phyloP scores from a whole-genome alignment of 176 grass and related monocot species.

The Aegilops speltoides region DNA sequence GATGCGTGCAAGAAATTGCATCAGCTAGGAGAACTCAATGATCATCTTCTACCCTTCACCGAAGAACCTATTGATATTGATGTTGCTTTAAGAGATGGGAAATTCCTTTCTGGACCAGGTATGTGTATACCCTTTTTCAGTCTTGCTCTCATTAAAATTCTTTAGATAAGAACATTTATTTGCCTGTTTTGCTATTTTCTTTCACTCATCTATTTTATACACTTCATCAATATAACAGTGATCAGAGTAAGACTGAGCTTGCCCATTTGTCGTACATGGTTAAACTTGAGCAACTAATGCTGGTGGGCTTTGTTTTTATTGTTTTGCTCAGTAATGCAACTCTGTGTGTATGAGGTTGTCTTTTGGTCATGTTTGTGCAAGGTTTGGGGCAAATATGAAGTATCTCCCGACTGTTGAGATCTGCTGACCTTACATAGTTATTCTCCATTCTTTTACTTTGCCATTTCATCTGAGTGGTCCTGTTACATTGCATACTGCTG shows the following conservation, averaged over 20 bases:
- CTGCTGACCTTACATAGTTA: background rate
- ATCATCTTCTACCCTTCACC: slow-evolving; percentile 62
- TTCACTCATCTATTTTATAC: slow-evolving; percentile 12
- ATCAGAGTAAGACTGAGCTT: background rate
- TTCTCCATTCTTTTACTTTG: slow-evolving; percentile 21
- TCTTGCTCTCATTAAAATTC: slow-evolving; percentile 24
- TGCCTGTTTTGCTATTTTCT: background rate
- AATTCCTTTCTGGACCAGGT: slow-evolving; percentile 69
- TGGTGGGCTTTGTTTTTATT: slow-evolving; percentile 11
- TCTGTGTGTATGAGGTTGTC: background rate
- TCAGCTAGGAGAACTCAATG: slow-evolving; percentile 67
- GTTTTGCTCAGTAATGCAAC: slow-evolving; percentile 20
- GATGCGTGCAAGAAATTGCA: slow-evolving; percentile 94
- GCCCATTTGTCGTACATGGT: background rate
- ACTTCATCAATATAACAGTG: background rate
- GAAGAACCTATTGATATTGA: slow-evolving; percentile 43
- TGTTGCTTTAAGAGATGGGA: slow-evolving; percentile 15
- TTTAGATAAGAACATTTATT: background rate
- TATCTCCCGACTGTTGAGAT: slow-evolving; percentile 9
- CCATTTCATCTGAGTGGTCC: slow-evolving; percentile 10
- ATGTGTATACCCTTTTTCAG: background rate
- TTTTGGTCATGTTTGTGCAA: slow-evolving; percentile 21
- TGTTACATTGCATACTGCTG: slow-evolving; percentile 12
- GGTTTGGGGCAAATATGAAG: slow-evolving; percentile 4
- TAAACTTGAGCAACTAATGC: slow-evolving; percentile 9